phyloP scores from a whole-genome alignment of 169 alveolate genomes.

The Cryptosporidium bovis region DNA sequence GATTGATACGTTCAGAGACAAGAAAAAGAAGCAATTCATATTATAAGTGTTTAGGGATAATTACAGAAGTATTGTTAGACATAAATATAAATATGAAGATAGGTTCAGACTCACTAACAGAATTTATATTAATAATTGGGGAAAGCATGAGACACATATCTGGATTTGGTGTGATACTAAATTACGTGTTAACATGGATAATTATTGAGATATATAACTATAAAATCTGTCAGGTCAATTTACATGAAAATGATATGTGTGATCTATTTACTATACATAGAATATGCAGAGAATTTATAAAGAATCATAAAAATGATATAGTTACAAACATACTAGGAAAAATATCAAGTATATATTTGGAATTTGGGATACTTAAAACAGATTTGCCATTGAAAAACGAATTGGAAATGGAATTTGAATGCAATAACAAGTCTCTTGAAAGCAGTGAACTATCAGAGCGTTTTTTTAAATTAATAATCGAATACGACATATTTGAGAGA shows the following conservation, averaged over 20 bases:
- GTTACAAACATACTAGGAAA: not conserved
- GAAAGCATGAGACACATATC: slow-evolving; percentile 63
- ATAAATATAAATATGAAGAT: slow-evolving; percentile 12
- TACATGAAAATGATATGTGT: not conserved
- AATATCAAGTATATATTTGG: not conserved
- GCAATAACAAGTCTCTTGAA: not conserved
- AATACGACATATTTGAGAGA: slow-evolving; percentile 30
- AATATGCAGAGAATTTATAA: slow-evolving; percentile 38
- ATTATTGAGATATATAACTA: not conserved
- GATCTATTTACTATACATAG: slow-evolving; percentile 8
- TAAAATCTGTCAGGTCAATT: not conserved
- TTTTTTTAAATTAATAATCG: slow-evolving; percentile 15
- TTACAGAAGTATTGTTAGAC: slow-evolving; percentile 8
- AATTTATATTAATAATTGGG: not conserved
- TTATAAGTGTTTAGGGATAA: slow-evolving; percentile 12
- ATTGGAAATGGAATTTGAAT: not conserved
- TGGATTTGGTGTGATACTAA: not conserved
- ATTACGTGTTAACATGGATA: slow-evolving; percentile 59
- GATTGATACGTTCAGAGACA: slow-evolving; percentile 4
- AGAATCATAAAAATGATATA: not conserved
- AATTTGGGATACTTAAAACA: slow-evolving; percentile 6
- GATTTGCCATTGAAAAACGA: not conserved
- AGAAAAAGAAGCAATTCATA: slow-evolving; percentile 25
- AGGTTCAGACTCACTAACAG: not conserved
- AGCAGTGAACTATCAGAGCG: no score